Percentiles rank a stretch among this genome's conserved stretches.
Evolutionary conservation across 106 monocot genomes (phyloP).

Genomic region (Vanilla planifolia): DNA sequence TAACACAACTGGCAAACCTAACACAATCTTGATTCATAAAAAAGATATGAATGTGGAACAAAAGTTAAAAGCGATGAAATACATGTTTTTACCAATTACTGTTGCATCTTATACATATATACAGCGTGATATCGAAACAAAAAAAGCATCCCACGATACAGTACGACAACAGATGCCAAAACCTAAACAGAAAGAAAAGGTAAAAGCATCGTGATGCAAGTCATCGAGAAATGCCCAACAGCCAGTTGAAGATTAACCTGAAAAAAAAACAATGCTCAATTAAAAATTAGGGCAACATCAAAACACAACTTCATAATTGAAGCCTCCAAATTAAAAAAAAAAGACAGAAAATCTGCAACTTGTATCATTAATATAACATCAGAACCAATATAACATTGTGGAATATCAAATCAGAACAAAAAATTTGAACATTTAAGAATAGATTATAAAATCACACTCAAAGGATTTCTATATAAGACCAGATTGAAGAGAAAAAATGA

Average conservation of each 20-base stretch:
- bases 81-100: constrained; percentile 30
- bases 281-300: neutral
- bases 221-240: constrained; percentile 19
- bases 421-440: no score
- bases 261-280: constrained; percentile 2
- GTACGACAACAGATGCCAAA: constrained; percentile 43
- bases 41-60: constrained; percentile 28
- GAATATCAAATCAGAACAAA: no score
- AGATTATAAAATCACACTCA: no score
- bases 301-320: no score
- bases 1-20: constrained; percentile 22
- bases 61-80: constrained; percentile 35
- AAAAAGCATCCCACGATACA: constrained; percentile 48
- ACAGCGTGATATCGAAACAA: constrained; percentile 53
- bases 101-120: constrained; percentile 50
- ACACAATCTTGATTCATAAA: constrained; percentile 24
- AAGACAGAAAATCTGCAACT: no score
- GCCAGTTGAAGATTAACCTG: constrained; percentile 20
- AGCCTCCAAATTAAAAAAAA: no score
- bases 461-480: no score
- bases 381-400: no score
- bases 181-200: constrained; percentile 38
- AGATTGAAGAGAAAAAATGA: no score
- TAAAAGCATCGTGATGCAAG: constrained; percentile 33
- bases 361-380: no score